phyloP scores from a whole-genome alignment of 345 rosid genomes.

The Heritiera littoralis region DNA sequence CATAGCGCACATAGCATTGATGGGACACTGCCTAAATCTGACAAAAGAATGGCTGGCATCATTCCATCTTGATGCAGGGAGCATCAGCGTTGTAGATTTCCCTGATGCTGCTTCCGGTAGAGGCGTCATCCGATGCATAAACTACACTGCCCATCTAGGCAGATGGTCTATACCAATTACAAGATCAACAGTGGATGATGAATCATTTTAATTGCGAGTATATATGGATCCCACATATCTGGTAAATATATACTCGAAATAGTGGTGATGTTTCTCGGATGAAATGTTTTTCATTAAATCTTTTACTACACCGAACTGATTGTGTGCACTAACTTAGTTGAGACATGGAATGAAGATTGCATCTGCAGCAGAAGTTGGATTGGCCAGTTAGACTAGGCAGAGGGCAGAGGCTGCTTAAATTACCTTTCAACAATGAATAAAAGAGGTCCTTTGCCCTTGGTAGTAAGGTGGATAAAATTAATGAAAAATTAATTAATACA shows the following conservation, averaged over 20 bases:
- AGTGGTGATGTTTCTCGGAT: neutral
- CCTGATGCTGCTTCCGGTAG: constrained; percentile 57
- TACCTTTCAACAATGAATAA: neutral
- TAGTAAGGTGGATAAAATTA: no score
- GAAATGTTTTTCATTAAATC: neutral
- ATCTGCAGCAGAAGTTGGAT: neutral
- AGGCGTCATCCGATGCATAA: constrained; percentile 76
- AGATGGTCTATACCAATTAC: constrained; percentile 94
- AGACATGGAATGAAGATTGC: neutral
- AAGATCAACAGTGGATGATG: constrained; percentile 49
- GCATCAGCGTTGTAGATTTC: constrained; percentile 61
- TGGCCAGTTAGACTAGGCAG: neutral
- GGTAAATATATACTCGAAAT: neutral
- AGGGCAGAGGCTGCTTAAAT: neutral
- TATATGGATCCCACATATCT: neutral
- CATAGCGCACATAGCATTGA: constrained; percentile 56
- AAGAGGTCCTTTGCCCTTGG: neutral
- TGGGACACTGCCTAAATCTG: constrained; percentile 71
- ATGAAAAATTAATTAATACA: no score
- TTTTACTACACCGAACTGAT: neutral
- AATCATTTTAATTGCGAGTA: constrained; percentile 36
- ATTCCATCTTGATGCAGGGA: constrained; percentile 62
- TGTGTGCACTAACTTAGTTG: neutral
- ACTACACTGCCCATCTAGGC: constrained; percentile 90
- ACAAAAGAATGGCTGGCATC: constrained; percentile 62